Base-by-base conservation (phyloP, 2,329 filamentous ascomycete genomes). In the Davidsoniella australis region DNA sequence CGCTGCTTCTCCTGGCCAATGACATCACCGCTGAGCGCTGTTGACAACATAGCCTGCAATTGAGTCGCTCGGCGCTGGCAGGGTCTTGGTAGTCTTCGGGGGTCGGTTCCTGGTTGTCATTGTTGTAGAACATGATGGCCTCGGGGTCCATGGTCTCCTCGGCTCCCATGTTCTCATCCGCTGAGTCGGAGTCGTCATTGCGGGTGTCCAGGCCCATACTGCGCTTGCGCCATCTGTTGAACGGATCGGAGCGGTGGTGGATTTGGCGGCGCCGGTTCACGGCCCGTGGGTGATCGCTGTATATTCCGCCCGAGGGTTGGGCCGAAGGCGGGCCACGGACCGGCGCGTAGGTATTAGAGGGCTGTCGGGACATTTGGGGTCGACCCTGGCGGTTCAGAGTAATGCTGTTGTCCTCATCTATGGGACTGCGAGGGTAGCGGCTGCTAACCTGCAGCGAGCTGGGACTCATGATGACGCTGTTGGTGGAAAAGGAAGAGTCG, bases 41-140 rank as follows among this genome's bases (percentile, higher is more conserved):
- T 93, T 53, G 89, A 85, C 50, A 98, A 68, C 91, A 98, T 98
- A 2, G 86, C 86, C 65, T 98, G 88, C 91, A 98, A 65, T 98
- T 91, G 20, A 98, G 70, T 41, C 89, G 74, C 64, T 96, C 91
- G 54, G 88, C 75, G 60, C 88, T 95, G 55, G 80, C 78, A 1
- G 87, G 84, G 57, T 95, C 84, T 63, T 84, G 82, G 47, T 96
- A 65, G 62, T 98, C 91, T 59, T 96, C 91, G 20, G 85, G 73
- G 3, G 85, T 91, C 1, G 88, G 88, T 58, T 91, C 84, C 56
- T 86, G 76, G 56, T 91, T 82, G 58, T 95, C 86, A 58, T 89
- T 87, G 51, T 85, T 84, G 60, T 94, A 88, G 58, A 94, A 94
- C 61, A 96, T 78, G 60, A 94, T 79, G 16, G 85, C 89, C 62